phyloP scores from a whole-genome alignment of 495 filamentous ascomycete species.

The Massariosphaeria phaeospora region DNA sequence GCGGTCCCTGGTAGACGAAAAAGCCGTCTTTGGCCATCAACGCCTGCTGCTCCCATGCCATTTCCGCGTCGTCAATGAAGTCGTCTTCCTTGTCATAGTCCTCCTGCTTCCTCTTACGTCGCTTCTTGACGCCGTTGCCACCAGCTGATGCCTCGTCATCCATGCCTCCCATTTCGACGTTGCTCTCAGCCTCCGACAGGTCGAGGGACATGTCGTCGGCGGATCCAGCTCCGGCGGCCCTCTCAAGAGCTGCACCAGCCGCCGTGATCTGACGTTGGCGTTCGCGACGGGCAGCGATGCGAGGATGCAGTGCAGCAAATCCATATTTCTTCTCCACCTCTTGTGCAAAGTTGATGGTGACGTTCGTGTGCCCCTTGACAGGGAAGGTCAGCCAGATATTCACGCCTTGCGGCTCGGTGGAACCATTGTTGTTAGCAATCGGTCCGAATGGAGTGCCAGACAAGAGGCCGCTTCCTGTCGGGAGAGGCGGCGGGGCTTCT shows the following conservation, averaged over 20 bases:
- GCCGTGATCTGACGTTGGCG: slow-evolving; percentile 77
- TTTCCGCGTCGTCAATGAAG: slow-evolving; percentile 94
- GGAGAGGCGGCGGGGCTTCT: slow-evolving; percentile 51
- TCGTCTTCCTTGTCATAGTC: slow-evolving; percentile 95
- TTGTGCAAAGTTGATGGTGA: slow-evolving; percentile 91
- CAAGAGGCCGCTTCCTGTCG: slow-evolving; percentile 63
- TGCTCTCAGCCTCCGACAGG: slow-evolving; percentile 51
- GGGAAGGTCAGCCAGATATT: slow-evolving; percentile 82
- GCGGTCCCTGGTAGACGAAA: slow-evolving; percentile 44
- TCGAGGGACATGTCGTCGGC: slow-evolving; percentile 57
- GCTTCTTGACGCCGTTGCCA: slow-evolving; percentile 53
- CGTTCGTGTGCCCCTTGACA: slow-evolving; percentile 71
- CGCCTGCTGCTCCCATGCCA: slow-evolving; percentile 93
- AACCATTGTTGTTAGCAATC: slow-evolving; percentile 37
- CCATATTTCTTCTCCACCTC: slow-evolving; percentile 91
- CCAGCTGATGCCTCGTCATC: slow-evolving; percentile 47
- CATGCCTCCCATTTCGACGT: slow-evolving; percentile 68
- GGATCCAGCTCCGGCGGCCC: slow-evolving; percentile 53
- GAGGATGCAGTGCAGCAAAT: slow-evolving; percentile 87
- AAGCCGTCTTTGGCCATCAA: slow-evolving; percentile 76
- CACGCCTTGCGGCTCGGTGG: slow-evolving; percentile 55
- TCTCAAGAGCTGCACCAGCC: slow-evolving; percentile 74
- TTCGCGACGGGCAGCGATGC: slow-evolving; percentile 76
- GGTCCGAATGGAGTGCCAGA: slow-evolving; percentile 57
- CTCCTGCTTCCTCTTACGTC: slow-evolving; percentile 84